Evolutionary conservation across 768 basidiomycete species (phyloP), one percentile per base, ranked within the genome.

Genomic region (Suillus clintonianus): DNA sequence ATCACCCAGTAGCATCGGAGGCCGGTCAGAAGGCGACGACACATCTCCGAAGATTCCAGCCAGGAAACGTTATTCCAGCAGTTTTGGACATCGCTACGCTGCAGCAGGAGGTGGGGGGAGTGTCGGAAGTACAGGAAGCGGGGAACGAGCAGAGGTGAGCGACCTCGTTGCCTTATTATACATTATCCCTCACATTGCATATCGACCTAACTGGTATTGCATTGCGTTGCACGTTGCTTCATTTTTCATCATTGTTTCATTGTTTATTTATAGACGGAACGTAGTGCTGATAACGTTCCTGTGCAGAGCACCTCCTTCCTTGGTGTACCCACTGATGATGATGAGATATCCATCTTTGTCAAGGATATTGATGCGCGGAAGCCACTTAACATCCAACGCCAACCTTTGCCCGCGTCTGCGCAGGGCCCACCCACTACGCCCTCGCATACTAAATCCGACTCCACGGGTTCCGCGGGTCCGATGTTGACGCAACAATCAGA

Each of bases 301-400:
- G 6, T 57, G 47, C 64, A 79, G 77, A 74, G 71, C 47, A 71
- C 85, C 9, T 82, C 82, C 5, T 84, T 79, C 70, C 72, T 86
- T 61, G 80, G 81, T 59, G 75, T 78, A 1, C 77, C 79, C 51
- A 84, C 85, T 7, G 89, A 92, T 65, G 89, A 92, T 67, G 90
- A 91, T 67, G 91, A 92, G 58, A 86, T 93, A 34, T 91, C 90
- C 5, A 79, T 83, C 14, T 93, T 92, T 68, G 88, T 93, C 47
- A 87, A 89, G 69, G 89, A 92, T 54, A 91, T 91, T 57, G 91
- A 91, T 68, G 78, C 84, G 30, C 82, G 89, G 30, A 88, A 86
- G 69, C 90, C 91, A 4, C 78, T 93, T 9, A 57, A 57, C 6
- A 6, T 27, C 5, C 56, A 57, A 57, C 56, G 56, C 15, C 37